A percentile compares a stretch with the other conserved stretches of the same genome.
Evolutionary conservation across 441 rosid species (phyloP).

Genomic region (Dalechampia spathulata): DNA sequence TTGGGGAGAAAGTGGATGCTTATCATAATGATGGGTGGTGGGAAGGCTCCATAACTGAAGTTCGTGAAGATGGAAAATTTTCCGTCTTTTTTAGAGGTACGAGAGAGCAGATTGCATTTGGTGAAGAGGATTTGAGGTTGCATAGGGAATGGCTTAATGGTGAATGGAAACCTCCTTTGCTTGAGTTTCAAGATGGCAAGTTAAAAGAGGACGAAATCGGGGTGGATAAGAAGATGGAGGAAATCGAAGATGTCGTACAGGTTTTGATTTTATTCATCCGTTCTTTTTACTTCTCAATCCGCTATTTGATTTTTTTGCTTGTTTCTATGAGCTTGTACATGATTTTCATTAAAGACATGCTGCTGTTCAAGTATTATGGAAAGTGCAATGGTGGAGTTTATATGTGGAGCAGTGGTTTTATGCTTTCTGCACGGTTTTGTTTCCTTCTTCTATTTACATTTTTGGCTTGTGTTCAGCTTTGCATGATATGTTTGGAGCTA

Average conservation of each 20-base stretch:
- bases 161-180: conserved; percentile 56
- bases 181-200: conserved; percentile 14
- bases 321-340: neutral
- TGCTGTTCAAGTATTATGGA: neutral
- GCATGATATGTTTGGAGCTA: neutral
- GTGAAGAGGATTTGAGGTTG: conserved; percentile 39
- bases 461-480: neutral
- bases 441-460: neutral
- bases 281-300: too few species aligned
- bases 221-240: neutral
- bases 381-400: neutral
- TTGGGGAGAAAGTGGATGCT: conserved; percentile 65
- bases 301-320: neutral
- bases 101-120: conserved; percentile 48
- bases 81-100: conserved; percentile 51
- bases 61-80: conserved; percentile 40
- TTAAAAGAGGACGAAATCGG: conserved; percentile 19
- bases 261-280: too few species aligned
- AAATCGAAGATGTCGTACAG: neutral
- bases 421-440: neutral
- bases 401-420: neutral
- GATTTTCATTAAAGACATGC: neutral
- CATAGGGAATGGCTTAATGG: conserved; percentile 68
- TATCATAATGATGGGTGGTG: conserved; percentile 74
- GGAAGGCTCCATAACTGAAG: conserved; percentile 77